These are phyloP conservation scores for Fusarium paranaense DNA, from an alignment of 2,329 filamentous ascomycete species.

Conservation along the genomic window DNA sequence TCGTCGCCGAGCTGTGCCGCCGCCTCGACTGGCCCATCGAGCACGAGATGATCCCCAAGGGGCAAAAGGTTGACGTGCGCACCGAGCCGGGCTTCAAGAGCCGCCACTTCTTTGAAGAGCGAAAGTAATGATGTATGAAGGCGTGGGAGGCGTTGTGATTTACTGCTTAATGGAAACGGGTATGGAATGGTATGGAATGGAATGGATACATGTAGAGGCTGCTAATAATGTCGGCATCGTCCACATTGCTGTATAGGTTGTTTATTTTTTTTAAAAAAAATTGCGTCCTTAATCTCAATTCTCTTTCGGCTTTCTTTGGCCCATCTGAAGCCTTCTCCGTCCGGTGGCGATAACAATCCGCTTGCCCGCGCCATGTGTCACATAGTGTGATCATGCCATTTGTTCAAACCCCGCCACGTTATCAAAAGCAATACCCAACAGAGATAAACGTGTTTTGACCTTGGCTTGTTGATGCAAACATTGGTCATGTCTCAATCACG, in stretches of 20 bases:
- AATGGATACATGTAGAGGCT: neutral
- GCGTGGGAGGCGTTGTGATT: neutral
- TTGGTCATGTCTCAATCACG: neutral
- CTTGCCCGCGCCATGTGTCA: neutral
- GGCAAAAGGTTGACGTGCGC: conserved; percentile 70
- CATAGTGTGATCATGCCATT: neutral
- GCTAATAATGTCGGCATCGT: neutral
- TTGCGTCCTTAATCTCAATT: neutral
- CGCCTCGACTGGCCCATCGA: conserved; percentile 82
- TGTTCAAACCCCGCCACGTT: neutral
- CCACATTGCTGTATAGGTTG: neutral
- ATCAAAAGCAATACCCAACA: neutral
- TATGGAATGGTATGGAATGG: neutral
- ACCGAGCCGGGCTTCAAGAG: conserved; percentile 50
- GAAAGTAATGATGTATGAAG: conserved; percentile 7
- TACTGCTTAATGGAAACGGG: neutral
- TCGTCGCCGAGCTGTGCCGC: conserved; percentile 87
- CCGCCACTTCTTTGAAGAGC: conserved; percentile 52
- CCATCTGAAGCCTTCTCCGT: neutral
- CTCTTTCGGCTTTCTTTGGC: neutral
- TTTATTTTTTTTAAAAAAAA: neutral
- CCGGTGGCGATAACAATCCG: neutral
- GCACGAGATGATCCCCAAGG: conserved; percentile 84
- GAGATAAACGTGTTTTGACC: neutral
- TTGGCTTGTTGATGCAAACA: neutral